Evolutionary conservation across 129 eudicot species (phyloP).

Genomic region (Arctium minus): DNA sequence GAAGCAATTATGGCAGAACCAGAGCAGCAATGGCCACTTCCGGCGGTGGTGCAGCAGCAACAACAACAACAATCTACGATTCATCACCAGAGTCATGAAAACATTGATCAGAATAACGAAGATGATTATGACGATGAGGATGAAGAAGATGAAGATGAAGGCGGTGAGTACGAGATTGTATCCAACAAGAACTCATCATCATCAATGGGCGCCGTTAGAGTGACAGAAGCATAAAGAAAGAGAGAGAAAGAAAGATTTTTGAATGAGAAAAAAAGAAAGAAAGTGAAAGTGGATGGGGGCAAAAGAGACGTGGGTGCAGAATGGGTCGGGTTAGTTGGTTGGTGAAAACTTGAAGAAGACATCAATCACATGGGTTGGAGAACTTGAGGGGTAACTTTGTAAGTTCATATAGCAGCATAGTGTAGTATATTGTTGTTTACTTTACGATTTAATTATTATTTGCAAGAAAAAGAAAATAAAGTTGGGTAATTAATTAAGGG

Average conservation of each 20-base stretch:
- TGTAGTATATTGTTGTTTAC: neutral
- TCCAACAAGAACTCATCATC: constrained; percentile 62
- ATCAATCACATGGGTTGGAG: neutral
- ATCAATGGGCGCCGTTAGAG: constrained; percentile 40
- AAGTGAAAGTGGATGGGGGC: neutral
- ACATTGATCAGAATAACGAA: constrained; percentile 28
- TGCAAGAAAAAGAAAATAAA: neutral
- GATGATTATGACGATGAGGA: constrained; percentile 38
- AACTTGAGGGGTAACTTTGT: neutral
- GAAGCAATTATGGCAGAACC: constrained; percentile 70
- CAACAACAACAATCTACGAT: constrained; percentile 17
- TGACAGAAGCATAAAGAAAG: neutral
- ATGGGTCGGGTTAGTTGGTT: neutral
- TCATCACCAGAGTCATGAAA: constrained; percentile 2
- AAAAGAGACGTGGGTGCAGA: neutral
- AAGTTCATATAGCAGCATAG: neutral
- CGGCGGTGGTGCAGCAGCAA: constrained; percentile 12
- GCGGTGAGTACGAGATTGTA: constrained; percentile 65
- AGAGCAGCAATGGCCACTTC: constrained; percentile 80
- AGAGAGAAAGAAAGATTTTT: neutral
- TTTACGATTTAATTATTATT: neutral
- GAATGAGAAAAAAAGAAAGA: neutral
- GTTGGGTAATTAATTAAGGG: neutral
- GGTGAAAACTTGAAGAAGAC: neutral
- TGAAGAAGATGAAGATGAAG: constrained; percentile 43